Evolutionary conservation across 2,329 filamentous ascomycete genomes (phyloP), one percentile per base, ranked within the genome.

Genomic region (Boeremia exigua): DNA sequence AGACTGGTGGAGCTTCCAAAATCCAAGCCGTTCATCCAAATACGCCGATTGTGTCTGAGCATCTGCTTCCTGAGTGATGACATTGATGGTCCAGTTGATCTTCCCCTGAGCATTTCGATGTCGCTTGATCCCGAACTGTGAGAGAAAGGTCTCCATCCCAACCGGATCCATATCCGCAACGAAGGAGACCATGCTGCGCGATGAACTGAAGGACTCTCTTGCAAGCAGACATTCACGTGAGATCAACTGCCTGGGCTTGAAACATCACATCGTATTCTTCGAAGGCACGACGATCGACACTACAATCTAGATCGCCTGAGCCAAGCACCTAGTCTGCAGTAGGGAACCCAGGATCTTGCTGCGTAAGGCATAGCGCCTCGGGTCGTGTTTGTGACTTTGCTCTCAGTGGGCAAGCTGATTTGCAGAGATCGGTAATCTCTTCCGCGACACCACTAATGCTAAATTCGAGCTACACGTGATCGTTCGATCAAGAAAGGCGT

Each of bases 11-110:
- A 56, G 37, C 30, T 25, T 56, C 48, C 48, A 56, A 33, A 1
- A 17, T 36, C 37, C 32, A 14, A 34, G 30, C 19, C 44, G n/a
- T 12, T 19, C 29, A n/a, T 56, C 48, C 19, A 48, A 52, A n/a
- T 15, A 17, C n/a, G 48, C 54, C 25, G 39, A 30, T n/a, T 30
- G 37, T 14, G 30, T 19, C 4, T 19, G 25, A 39, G 17, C 15
- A 8, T 17, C 29, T 12, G 27, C 43, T 10, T 43, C 37, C 14
- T 52, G 33, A 14, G n/a, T n/a, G 17, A 48, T n/a, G 27, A 48
- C 30, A 2, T 56, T 32, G 25, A 56, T 52, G 8, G 23, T 39
- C 37, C 43, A 52, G 2, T 14, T 9, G 25, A 30, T 30, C 15
- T 40, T 28, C 28, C 44, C 47, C 28, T 48, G 15, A 12, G 30